Evolutionary conservation across 1,284 basidiomycete genomes (phyloP), one percentile per base, ranked within the genome.

Genomic region (Leccinum proximum): DNA sequence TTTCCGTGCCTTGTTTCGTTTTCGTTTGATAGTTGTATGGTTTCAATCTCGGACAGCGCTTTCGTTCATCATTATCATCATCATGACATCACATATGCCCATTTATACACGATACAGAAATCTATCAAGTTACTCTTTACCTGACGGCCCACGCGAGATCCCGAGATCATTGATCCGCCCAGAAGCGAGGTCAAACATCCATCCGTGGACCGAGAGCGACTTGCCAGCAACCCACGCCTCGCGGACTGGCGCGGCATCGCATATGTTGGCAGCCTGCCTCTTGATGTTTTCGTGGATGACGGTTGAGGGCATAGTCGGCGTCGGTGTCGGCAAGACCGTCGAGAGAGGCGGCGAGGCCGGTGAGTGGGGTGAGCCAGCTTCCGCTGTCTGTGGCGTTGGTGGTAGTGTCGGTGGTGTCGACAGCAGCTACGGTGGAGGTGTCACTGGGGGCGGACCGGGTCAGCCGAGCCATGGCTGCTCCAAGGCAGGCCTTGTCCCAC

Each of bases 251-350:
- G 85, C 80, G 26, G 87, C 81, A 63, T 83, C 78, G 66, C 83
- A 83, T 35, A 97, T 80, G 73, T 92, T 91, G 66, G 83, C 79
- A 18, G 98, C 92, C 76, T 92, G 91, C 64, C 75, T 74, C 70
- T 86, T 86, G 68, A 97, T 91, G 73, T 94, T 96, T 76, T 85
- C 89, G 70, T 88, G 83, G 40, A 94, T 86, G 68, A 96, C 79
- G 48, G 18, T 83, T 76, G 60, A 93, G 76, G 1, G 84, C 83
- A 75, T 69, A 5, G 80, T 69, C 9, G 3, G 73, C 71, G 59
- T 75, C 68, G 26, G 80, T 77, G 48, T 86, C 18, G 6, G 26
- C 54, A 8, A 33, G 4, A 56, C 8, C 22, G 37, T 80, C 75
- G 63, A 92, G 81, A 2, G 79, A 77, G 33, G 79, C 77, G 62